Evolutionary conservation across 192 early-diverging fungal species (phyloP).

Genomic region (Linderina pennispora): DNA sequence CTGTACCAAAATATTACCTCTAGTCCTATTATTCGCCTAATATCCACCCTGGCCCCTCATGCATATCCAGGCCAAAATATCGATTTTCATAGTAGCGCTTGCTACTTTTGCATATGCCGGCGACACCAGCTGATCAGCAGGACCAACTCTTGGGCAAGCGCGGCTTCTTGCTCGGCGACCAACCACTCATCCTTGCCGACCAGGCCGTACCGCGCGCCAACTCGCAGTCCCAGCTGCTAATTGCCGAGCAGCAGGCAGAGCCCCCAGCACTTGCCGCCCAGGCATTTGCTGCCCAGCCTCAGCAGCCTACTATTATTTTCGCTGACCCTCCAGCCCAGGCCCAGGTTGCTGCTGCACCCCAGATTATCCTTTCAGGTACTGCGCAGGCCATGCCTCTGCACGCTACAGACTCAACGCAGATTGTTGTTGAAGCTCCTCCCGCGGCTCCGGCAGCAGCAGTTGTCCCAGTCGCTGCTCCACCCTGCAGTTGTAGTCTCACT

Average conservation of each 20-base stretch:
- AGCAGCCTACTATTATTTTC: background rate
- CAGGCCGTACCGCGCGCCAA: constrained; percentile 5
- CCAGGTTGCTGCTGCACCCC: constrained; percentile 1
- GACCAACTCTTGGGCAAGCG: constrained; percentile 4
- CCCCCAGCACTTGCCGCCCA: too few relatives aligned
- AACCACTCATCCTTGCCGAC: constrained; percentile 16
- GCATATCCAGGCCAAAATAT: constrained; percentile 29
- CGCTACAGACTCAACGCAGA: constrained; percentile 20
- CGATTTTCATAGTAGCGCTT: constrained; percentile 24
- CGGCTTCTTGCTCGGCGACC: constrained; percentile 16
- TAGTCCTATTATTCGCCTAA: background rate
- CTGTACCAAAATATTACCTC: too few relatives aligned
- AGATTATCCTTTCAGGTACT: constrained; percentile 5
- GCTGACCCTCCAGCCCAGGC: constrained; percentile 3
- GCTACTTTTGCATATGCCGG: constrained; percentile 17
- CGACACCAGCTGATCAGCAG: background rate
- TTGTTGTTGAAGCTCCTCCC: constrained; percentile 18
- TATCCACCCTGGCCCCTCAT: constrained; percentile 3
- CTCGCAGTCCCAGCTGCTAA: background rate
- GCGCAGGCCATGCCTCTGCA: constrained; percentile 6
- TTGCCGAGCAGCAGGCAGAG: background rate
- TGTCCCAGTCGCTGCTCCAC: constrained; percentile 5
- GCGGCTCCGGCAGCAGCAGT: constrained; percentile 10
- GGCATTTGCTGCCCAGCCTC: too few relatives aligned
- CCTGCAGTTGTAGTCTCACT: background rate